Base-by-base conservation (phyloP, 768 basidiomycete species). In the Boletus tylopilopsis region DNA sequence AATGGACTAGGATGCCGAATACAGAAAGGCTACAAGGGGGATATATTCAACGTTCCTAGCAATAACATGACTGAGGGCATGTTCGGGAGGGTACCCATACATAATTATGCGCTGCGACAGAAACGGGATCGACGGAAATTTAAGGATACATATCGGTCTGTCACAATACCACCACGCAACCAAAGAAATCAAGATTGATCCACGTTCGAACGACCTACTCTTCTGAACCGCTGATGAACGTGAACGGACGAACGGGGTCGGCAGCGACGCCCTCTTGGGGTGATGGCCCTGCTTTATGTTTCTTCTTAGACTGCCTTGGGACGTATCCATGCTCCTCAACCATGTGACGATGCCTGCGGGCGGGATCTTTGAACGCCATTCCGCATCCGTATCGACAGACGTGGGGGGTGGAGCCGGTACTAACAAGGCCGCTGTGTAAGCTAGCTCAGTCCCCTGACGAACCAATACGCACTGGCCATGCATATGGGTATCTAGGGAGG, bases 321-420 rank as follows among this genome's bases (percentile, higher is more conserved):
- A 74, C 45, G 50, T 83, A 79, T 19, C 73, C 72, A 55, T 85
- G 82, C 18, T 61, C 67, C 11, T 74, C 69, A 18, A 76, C 71
- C 66, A 80, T 76, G 62, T 85, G 84, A 32, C 80, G 71, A 55
- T 82, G 81, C 37, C 82, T 70, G 45, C 82, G 73, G 5, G 84
- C 82, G 16, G 82, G 82, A 57, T 86, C 84, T 45, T 78, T 82
- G 71, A 84, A 86, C 13, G 67, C 64, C 55, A 73, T 71, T 11
- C 69, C 73, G 53, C 84, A 85, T 13, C 63, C 64, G 49, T 68
- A 80, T 19, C 69, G 75, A 60, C 80, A 80, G 47, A 71, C 68
- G 46, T 81, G 79, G 13, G 82, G 81, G 18, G 72, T 73, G 15
- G 74, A 73, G 7, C 80, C 78, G 37, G 83, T 84, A 51, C 84